Conservation (phyloP, 2,329 filamentous ascomycete species). For the Nannizziopsis arthrosporioides region DNA sequence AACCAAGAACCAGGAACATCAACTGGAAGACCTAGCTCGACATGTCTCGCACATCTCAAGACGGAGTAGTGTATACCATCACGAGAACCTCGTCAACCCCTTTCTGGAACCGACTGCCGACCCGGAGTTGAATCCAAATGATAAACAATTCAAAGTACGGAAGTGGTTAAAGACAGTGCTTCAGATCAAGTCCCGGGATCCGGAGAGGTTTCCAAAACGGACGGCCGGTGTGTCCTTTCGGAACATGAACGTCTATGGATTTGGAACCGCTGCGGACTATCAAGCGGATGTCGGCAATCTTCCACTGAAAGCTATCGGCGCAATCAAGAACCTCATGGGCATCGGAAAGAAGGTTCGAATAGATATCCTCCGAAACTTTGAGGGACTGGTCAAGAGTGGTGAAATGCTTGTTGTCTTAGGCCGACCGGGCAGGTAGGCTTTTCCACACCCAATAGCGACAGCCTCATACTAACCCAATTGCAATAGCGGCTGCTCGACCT, state of each 20-base stretch:
- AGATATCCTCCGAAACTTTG: conserved; percentile 52
- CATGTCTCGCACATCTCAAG: conserved; percentile 24
- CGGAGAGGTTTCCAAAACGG: conserved; percentile 28
- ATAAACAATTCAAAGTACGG: conserved; percentile 35
- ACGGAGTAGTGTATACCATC: conserved; percentile 16
- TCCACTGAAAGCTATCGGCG: conserved; percentile 26
- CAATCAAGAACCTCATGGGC: conserved; percentile 20
- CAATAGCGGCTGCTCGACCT: conserved; percentile 54
- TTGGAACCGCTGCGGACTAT: conserved; percentile 33
- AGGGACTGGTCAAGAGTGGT: conserved; percentile 49
- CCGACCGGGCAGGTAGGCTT: conserved; percentile 32
- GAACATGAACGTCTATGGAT: conserved; percentile 31
- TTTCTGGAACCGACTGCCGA: conserved; percentile 27
- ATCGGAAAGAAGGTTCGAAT: conserved; percentile 34
- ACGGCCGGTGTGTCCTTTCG: conserved; percentile 32
- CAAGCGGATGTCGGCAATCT: conserved; percentile 36
- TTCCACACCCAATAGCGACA: background rate
- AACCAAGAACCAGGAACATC: conserved; percentile 17
- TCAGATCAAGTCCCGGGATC: conserved; percentile 29
- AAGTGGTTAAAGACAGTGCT: conserved; percentile 40
- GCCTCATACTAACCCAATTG: background rate
- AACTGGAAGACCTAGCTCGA: conserved; percentile 23
- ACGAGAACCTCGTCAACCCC: conserved; percentile 22
- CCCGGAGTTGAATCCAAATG: conserved; percentile 36
- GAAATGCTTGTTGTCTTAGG: conserved; percentile 49